These are phyloP conservation scores for Gleditsia sinensis DNA, from an alignment of 306 rosid species.

Conservation along the genomic window DNA sequence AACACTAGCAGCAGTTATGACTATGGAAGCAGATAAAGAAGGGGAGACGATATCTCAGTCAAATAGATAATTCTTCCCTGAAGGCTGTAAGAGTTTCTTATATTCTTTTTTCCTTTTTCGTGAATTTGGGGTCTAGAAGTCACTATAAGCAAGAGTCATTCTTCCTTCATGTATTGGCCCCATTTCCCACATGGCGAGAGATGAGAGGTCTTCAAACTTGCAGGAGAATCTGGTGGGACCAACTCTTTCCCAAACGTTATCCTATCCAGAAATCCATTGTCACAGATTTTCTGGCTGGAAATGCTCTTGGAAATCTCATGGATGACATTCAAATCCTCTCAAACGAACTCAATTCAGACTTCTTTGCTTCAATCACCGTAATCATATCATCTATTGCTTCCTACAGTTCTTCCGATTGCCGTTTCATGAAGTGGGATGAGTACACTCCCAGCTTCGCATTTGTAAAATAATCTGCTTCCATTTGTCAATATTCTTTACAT, in stretches of 20 bases:
- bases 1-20: too few species aligned
- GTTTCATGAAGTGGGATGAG: conserved; percentile 13
- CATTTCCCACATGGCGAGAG: conserved; percentile 38
- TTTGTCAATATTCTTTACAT: conserved; percentile 19
- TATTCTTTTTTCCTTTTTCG: too few species aligned
- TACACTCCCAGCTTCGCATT: background rate
- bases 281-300: conserved; percentile 49
- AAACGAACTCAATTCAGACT: background rate
- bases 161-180: background rate
- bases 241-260: conserved; percentile 47
- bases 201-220: conserved; percentile 36
- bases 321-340: conserved; percentile 53
- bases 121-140: background rate
- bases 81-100: too few species aligned
- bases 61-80: too few species aligned
- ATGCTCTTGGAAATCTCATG: conserved; percentile 53
- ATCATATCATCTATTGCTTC: conserved; percentile 19
- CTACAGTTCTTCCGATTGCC: background rate
- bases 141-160: background rate
- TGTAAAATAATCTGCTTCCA: background rate
- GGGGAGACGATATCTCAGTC: too few species aligned
- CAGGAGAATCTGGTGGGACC: conserved; percentile 41
- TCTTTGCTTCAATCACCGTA: conserved; percentile 31
- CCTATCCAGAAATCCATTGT: conserved; percentile 73
- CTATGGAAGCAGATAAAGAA: too few species aligned